A percentile compares a stretch with the other conserved stretches of the same genome.
Evolutionary conservation across 2,329 filamentous ascomycete genomes (phyloP).

Genomic region (Sarocladium brachiariae): DNA sequence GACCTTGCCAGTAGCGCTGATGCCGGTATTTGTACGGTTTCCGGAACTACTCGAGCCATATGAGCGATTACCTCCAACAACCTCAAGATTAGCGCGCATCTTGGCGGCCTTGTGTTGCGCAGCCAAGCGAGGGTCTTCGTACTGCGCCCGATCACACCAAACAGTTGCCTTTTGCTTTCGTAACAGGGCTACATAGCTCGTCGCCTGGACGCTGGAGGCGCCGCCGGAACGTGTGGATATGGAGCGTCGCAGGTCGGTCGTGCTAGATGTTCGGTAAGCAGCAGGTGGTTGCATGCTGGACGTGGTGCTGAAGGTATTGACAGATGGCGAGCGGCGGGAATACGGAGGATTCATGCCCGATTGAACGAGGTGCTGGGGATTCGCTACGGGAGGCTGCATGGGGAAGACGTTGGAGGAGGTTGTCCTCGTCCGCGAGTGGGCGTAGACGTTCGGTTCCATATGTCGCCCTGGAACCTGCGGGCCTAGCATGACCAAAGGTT

Average conservation of each 20-base stretch:
- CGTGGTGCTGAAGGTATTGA: conserved; percentile 63
- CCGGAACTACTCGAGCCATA: conserved; percentile 26
- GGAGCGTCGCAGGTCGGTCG: conserved; percentile 61
- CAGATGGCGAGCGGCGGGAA: conserved; percentile 53
- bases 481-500: background rate
- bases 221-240: conserved; percentile 70
- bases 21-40: conserved; percentile 55
- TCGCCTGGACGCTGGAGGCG: conserved; percentile 40
- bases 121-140: conserved; percentile 77
- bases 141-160: conserved; percentile 92
- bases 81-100: conserved; percentile 76
- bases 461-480: background rate
- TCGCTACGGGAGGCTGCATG: conserved; percentile 16
- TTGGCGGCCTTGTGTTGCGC: conserved; percentile 84
- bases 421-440: conserved; percentile 50
- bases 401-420: conserved; percentile 49
- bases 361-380: conserved; percentile 25
- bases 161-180: conserved; percentile 96
- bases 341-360: conserved; percentile 27
- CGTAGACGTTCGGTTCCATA: conserved; percentile 33
- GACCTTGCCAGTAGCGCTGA: conserved; percentile 57
- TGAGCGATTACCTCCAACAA: conserved; percentile 56
- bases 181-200: conserved; percentile 92
- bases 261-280: conserved; percentile 49
- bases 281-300: conserved; percentile 59